Percentiles rank a stretch among this genome's conserved stretches.
These are phyloP conservation scores for Handroanthus guayacan DNA, from an alignment of 257 asterid species.

Conservation along the genomic window DNA sequence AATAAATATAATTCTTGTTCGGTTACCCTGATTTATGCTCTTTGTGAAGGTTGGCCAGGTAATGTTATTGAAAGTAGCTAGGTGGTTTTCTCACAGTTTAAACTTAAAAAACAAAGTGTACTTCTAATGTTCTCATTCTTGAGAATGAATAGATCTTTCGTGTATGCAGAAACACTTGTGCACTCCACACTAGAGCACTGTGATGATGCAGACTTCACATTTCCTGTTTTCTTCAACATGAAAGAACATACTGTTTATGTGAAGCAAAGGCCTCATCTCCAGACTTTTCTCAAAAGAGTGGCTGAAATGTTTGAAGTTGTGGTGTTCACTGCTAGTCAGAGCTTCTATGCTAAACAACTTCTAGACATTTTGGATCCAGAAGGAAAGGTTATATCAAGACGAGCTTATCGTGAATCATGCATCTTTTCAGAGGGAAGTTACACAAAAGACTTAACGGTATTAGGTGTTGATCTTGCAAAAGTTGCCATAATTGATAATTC, in stretches of 20 bases:
- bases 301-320: constrained; percentile 86
- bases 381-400: constrained; percentile 73
- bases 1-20: background rate
- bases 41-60: constrained; percentile 7
- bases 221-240: constrained; percentile 84
- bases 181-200: constrained; percentile 88
- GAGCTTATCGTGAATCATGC: constrained; percentile 98
- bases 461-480: constrained; percentile 94
- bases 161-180: constrained; percentile 89
- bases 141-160: constrained; percentile 23
- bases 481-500: constrained; percentile 89
- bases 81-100: too few relatives aligned
- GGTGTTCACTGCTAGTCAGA: constrained; percentile 96
- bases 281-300: constrained; percentile 75
- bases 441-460: constrained; percentile 86
- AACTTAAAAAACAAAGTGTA: background rate
- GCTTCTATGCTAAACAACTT: constrained; percentile 87
- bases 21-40: constrained; percentile 29
- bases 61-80: background rate
- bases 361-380: constrained; percentile 92
- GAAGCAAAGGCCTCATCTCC: constrained; percentile 86
- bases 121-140: constrained; percentile 16
- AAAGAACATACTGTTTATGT: constrained; percentile 89
- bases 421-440: constrained; percentile 75
- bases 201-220: constrained; percentile 87